These are phyloP conservation scores for Microthyrium microscopicum DNA, from an alignment of 2,329 filamentous ascomycete genomes.

Conservation along the genomic window DNA sequence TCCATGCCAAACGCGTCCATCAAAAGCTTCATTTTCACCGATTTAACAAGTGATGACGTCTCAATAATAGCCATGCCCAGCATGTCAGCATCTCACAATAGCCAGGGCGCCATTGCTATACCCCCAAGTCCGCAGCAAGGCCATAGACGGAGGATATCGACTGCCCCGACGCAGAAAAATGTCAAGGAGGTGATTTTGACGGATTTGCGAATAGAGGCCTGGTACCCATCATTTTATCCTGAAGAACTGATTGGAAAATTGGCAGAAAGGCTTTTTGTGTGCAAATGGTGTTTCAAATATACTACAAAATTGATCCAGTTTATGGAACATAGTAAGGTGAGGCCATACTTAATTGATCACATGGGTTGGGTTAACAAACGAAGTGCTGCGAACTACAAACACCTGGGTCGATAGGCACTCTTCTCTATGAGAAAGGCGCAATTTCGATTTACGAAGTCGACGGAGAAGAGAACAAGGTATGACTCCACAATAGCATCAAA, in stretches of 20 bases:
- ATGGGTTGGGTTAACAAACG: neutral
- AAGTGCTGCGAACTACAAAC: conserved; percentile 13
- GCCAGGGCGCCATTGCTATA: too few relatives aligned
- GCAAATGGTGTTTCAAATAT: conserved; percentile 90
- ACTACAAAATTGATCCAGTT: conserved; percentile 37
- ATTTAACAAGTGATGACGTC: too few relatives aligned
- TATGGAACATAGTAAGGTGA: conserved; percentile 26
- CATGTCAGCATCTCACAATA: too few relatives aligned
- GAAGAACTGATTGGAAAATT: conserved; percentile 39
- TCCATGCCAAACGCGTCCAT: too few relatives aligned
- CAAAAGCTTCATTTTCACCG: too few relatives aligned
- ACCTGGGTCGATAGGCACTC: conserved; percentile 43
- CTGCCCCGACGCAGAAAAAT: too few relatives aligned
- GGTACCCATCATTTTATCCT: conserved; percentile 83
- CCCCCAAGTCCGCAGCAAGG: conserved; percentile 2
- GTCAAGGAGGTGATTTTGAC: conserved; percentile 78
- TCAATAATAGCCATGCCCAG: too few relatives aligned
- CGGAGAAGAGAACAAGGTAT: conserved; percentile 57
- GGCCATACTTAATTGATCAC: conserved; percentile 1
- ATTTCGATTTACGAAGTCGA: conserved; percentile 90
- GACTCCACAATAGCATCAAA: neutral
- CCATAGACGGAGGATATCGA: conserved; percentile 16
- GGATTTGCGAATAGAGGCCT: conserved; percentile 67
- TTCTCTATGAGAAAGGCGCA: conserved; percentile 62
- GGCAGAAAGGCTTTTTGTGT: conserved; percentile 56